Evolutionary conservation across 2,329 filamentous ascomycete genomes (phyloP).

Genomic region (Coniochaeta sp.): DNA sequence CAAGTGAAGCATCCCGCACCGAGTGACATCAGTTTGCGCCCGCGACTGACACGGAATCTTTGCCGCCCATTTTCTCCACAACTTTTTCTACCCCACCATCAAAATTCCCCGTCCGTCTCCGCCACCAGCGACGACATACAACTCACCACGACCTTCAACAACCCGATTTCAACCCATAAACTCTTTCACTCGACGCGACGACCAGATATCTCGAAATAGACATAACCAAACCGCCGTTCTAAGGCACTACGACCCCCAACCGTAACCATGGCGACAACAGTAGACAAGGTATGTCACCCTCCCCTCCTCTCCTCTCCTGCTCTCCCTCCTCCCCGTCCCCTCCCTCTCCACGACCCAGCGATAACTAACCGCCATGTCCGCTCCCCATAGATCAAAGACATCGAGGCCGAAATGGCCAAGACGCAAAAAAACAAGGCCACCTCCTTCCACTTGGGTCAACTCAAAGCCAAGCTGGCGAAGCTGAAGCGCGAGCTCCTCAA

Average conservation of each 20-base stretch:
- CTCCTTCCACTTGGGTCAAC: constrained; percentile 86
- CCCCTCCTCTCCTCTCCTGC: constrained; percentile 7
- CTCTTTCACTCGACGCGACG: neutral
- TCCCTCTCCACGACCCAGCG: no score
- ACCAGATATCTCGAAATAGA: neutral
- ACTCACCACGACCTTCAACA: neutral
- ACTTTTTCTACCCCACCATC: constrained; percentile 18
- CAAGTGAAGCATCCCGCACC: neutral
- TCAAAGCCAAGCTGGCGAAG: constrained; percentile 98
- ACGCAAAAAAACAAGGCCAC: constrained; percentile 98
- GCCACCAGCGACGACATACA: constrained; percentile 5
- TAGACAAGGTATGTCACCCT: constrained; percentile 92
- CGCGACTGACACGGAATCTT: neutral
- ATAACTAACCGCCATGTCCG: constrained; percentile 16
- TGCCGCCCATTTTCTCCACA: neutral
- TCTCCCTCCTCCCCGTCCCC: neutral
- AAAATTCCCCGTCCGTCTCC: constrained; percentile 15
- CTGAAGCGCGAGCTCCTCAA: constrained; percentile 93
- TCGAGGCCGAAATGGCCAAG: constrained; percentile 95
- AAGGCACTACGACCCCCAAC: constrained; percentile 7
- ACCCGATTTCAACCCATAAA: no score
- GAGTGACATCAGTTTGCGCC: neutral
- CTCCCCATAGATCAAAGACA: constrained; percentile 74
- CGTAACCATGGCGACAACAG: constrained; percentile 84
- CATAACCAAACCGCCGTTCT: neutral